Evolutionary conservation across 306 rosid genomes (phyloP).

Genomic region (Vachellia pachyceras): DNA sequence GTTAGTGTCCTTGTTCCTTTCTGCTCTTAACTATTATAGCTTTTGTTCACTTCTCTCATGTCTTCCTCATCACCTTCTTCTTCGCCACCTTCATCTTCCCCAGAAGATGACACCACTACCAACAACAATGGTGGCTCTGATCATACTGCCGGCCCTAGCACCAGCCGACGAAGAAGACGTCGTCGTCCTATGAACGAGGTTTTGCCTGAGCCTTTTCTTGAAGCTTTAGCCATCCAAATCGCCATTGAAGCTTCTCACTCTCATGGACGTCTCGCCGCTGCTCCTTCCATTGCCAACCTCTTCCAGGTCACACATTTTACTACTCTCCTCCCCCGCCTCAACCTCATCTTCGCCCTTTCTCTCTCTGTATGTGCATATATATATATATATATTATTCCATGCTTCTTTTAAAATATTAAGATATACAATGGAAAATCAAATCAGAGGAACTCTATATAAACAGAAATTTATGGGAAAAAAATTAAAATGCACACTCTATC

Average conservation of each 20-base stretch:
- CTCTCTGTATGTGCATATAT: too few species aligned
- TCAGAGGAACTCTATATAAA: neutral
- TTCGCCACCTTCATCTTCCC: neutral
- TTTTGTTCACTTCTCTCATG: constrained; percentile 38
- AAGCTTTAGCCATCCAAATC: constrained; percentile 70
- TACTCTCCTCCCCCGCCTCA: too few species aligned
- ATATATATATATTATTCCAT: too few species aligned
- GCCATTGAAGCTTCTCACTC: constrained; percentile 69
- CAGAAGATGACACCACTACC: constrained; percentile 23
- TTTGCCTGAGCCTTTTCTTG: constrained; percentile 77
- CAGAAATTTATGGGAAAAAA: too few species aligned
- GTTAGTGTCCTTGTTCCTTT: constrained; percentile 75
- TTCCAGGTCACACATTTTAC: constrained; percentile 60
- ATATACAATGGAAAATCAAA: neutral
- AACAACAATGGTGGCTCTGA: constrained; percentile 34
- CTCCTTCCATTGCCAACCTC: constrained; percentile 66
- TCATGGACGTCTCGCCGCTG: constrained; percentile 68
- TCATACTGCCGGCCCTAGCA: constrained; percentile 47
- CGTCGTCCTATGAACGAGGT: constrained; percentile 65
- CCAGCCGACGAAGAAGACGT: constrained; percentile 9
- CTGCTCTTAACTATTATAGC: constrained; percentile 33
- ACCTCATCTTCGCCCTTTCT: neutral
- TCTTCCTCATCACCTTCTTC: constrained; percentile 24
- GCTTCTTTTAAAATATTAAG: neutral
- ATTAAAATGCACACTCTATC: too few species aligned